Conservation (phyloP, 371 early-diverging fungal species). For the Rhizopus stolonifer region DNA sequence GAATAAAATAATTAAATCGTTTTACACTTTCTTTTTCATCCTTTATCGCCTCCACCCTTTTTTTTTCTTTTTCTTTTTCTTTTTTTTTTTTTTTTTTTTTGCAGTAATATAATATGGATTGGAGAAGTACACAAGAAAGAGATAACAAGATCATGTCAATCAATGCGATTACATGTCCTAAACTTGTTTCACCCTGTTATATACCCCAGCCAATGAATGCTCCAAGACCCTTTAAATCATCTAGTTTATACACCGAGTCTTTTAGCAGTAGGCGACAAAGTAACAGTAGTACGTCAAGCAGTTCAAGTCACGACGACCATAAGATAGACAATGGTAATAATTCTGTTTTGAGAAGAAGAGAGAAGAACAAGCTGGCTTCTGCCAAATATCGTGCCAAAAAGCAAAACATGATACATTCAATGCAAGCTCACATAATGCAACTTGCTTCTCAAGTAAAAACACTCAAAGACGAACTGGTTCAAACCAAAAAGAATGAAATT, state of each 20-base stretch:
- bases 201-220: no score
- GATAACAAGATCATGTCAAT: constrained; percentile 24
- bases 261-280: neutral
- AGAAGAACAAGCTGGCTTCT: constrained; percentile 66
- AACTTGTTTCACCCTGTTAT: neutral
- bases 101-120: neutral
- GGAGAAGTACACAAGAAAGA: neutral
- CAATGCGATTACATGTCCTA: constrained; percentile 18
- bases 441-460: constrained; percentile 19
- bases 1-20: neutral
- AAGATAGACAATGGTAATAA: neutral
- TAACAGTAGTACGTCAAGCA: neutral
- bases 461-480: constrained; percentile 10
- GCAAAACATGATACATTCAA: constrained; percentile 20
- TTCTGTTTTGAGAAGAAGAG: constrained; percentile 31
- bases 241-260: neutral
- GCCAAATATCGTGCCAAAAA: constrained; percentile 69
- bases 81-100: neutral
- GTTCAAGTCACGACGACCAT: neutral
- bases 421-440: constrained; percentile 23
- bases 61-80: neutral
- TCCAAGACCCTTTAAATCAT: no score
- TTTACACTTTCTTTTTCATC: neutral
- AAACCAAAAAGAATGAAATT: constrained; percentile 8
- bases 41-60: no score